Conservation (phyloP, 495 filamentous ascomycete species). For the Daldinia childiae region DNA sequence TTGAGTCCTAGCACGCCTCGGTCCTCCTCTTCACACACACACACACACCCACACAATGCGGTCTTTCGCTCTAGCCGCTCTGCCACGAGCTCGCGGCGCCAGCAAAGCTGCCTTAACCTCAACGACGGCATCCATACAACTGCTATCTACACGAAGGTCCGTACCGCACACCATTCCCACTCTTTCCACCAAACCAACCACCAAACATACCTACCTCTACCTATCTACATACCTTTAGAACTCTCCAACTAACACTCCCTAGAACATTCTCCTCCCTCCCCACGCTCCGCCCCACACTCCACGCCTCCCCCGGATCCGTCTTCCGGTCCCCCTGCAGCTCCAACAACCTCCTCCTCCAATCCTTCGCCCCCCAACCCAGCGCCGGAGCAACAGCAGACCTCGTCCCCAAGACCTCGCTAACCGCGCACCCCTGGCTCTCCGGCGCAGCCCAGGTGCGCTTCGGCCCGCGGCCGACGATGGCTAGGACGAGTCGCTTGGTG, state of each 20-base stretch:
- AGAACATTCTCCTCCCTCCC: constrained; percentile 56
- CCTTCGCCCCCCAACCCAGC: constrained; percentile 11
- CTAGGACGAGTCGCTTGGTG: constrained; percentile 53
- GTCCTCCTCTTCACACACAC: background rate
- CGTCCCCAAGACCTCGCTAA: constrained; percentile 49
- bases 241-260: constrained; percentile 23
- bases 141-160: constrained; percentile 24
- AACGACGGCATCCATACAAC: constrained; percentile 3
- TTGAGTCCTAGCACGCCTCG: background rate
- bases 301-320: constrained; percentile 26
- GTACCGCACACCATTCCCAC: background rate
- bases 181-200: too few species aligned
- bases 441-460: constrained; percentile 53
- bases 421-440: constrained; percentile 53
- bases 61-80: constrained; percentile 22
- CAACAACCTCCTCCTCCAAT: background rate
- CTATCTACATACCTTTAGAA: too few species aligned
- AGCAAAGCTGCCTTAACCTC: background rate
- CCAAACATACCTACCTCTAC: too few species aligned
- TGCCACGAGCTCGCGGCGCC: constrained; percentile 18
- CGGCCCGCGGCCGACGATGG: constrained; percentile 58
- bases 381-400: constrained; percentile 45
- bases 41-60: constrained; percentile 17
- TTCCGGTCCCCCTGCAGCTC: constrained; percentile 40
- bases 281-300: constrained; percentile 51